These are phyloP conservation scores for Coemansia reversa DNA, from an alignment of 192 early-diverging fungal species.

Conservation along the genomic window DNA sequence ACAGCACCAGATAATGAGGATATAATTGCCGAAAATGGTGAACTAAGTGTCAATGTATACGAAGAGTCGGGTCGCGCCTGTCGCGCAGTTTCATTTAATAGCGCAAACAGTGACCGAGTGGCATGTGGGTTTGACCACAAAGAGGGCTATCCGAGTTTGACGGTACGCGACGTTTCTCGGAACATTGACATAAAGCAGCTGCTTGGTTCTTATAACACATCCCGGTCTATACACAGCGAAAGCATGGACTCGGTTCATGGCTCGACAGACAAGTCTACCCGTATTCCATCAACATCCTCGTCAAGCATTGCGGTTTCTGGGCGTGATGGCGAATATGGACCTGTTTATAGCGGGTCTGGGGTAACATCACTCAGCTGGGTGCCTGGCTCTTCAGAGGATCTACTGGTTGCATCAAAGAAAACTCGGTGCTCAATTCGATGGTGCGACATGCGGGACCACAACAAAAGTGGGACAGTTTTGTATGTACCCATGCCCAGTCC, in stretches of 20 bases:
- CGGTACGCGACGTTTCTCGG: slow-evolving; percentile 34
- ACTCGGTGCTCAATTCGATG: slow-evolving; percentile 41
- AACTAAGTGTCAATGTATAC: slow-evolving; percentile 22
- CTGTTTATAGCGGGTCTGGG: slow-evolving; percentile 24
- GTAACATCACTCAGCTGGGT: slow-evolving; percentile 47
- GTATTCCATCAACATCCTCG: slow-evolving; percentile 18
- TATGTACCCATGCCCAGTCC: slow-evolving; percentile 28
- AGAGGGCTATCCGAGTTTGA: slow-evolving; percentile 37
- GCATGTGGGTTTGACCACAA: slow-evolving; percentile 47
- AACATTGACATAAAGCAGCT: slow-evolving; percentile 36
- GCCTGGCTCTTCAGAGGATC: slow-evolving; percentile 32
- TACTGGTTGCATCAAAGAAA: slow-evolving; percentile 36
- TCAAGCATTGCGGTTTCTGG: slow-evolving; percentile 6
- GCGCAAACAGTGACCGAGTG: slow-evolving; percentile 28
- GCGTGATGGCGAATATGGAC: slow-evolving; percentile 27
- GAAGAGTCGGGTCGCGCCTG: slow-evolving; percentile 22
- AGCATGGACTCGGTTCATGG: slow-evolving; percentile 7
- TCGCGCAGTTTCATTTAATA: slow-evolving; percentile 39
- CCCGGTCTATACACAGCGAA: slow-evolving; percentile 26
- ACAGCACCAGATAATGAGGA: slow-evolving; percentile 6
- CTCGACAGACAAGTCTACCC: not conserved
- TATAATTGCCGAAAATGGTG: slow-evolving; percentile 1
- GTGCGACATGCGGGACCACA: slow-evolving; percentile 40
- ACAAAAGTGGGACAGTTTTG: slow-evolving; percentile 24
- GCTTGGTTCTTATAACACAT: slow-evolving; percentile 27